Evolutionary conservation across 768 basidiomycete genomes (phyloP).

Genomic region (Dictyophora rubrovolvata): DNA sequence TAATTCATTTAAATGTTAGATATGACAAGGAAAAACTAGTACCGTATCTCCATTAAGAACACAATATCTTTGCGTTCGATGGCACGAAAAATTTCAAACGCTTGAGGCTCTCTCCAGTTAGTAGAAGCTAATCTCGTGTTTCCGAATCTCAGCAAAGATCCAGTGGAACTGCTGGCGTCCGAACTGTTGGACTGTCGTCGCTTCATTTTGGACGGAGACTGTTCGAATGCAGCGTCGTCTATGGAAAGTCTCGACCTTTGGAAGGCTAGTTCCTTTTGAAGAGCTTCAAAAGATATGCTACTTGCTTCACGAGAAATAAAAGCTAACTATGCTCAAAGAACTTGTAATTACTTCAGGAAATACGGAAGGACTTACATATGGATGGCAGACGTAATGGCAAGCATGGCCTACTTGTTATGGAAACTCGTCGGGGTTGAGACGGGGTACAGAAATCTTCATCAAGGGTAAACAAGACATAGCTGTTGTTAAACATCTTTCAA

Average conservation of each 20-base stretch:
- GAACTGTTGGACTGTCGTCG: slow-evolving; percentile 14
- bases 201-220: not conserved
- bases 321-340: slow-evolving; percentile 29
- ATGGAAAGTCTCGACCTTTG: slow-evolving; percentile 29
- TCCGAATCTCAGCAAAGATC: not conserved
- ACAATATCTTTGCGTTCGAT: slow-evolving; percentile 77
- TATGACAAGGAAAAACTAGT: not conserved
- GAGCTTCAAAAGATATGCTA: slow-evolving; percentile 42
- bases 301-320: slow-evolving; percentile 68
- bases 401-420: slow-evolving; percentile 41
- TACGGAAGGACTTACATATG: slow-evolving; percentile 32
- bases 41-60: slow-evolving; percentile 66
- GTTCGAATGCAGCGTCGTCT: not conserved
- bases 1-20: not conserved
- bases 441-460: slow-evolving; percentile 12
- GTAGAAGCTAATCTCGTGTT: slow-evolving; percentile 1
- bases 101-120: slow-evolving; percentile 28
- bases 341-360: slow-evolving; percentile 15
- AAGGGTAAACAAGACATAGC: slow-evolving; percentile 13
- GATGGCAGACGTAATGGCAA: slow-evolving; percentile 64
- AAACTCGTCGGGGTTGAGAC: slow-evolving; percentile 27
- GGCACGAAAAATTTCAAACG: slow-evolving; percentile 68
- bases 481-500: slow-evolving; percentile 47
- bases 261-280: slow-evolving; percentile 43
- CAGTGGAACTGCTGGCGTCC: slow-evolving; percentile 9